Base-by-base conservation (phyloP, 2,329 filamentous ascomycete species). In the Didymella glomerata region DNA sequence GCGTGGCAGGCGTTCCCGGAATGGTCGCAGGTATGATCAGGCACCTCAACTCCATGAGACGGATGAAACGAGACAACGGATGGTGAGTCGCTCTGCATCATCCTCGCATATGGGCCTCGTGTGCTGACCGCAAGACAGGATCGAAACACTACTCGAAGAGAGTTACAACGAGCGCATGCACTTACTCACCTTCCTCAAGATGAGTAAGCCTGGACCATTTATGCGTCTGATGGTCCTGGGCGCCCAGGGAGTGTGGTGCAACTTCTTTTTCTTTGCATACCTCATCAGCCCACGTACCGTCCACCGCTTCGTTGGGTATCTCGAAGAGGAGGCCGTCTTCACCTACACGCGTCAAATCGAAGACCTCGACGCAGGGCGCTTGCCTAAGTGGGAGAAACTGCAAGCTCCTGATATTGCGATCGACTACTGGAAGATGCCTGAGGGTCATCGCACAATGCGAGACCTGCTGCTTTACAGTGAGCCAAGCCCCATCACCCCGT, bases 21-120 rank as follows among this genome's bases (percentile, higher is more conserved):
- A 98, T 98, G 92, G 94, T 98, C 0, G 95, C 90, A 0, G 95
- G 93, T 22, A 97, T 97, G 91, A 83, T 98, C 16, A 85, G 95
- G 32, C 95, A 99, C 78, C 83, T 98, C 36, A 88, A 90, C 73
- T 93, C 89, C 65, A 85, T 98, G 71, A 85, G 94, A 44, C 85
- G 89, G 27, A 89, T 98, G 84, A 93, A 92, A 83, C 84, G 94
- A 55, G 94, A 98, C 76, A 96, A 98, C 69, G 95, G 95, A 72
- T 98, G 89, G 88, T 85, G 71, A 66, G 69, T 27, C 40, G 20
- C 22, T 41, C 28, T 16, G 20, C 42, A 25, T 62, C 25, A 36
- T 62, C 25, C 28, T 22, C 3, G 27, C 13, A 27, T 18, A 14
- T n/a, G 10, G 22, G 9, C 6, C 25, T 7, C 30, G 25, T 27